Evolutionary conservation across 2,329 filamentous ascomycete genomes (phyloP), one percentile per base, ranked within the genome.

Genomic region (Sclerotinia borealis): DNA sequence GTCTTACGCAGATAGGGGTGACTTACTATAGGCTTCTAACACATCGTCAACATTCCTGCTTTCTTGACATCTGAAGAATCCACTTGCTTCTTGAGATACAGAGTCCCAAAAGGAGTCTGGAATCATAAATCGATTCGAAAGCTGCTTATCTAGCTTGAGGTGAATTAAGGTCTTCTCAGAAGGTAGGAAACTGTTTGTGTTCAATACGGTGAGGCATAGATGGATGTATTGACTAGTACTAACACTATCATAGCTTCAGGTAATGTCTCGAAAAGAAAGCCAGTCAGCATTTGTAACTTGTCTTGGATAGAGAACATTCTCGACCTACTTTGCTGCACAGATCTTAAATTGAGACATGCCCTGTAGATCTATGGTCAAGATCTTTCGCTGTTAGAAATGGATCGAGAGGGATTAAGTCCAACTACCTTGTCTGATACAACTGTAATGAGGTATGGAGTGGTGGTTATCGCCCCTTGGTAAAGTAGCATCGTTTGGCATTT

Each of bases 21-120:
- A 47, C 41, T 34, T 58, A 58, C 54, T 47, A 58, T 58, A 22
- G n/a, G 19, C 41, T 58, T 58, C 54, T 36, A 58, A 36, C 6
- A 15, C 15, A 36, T 58, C 54, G 22, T 47, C 41, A 13, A 47
- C 29, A 36, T 22, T 47, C 29, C 54, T n/a, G 15, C 19, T 25
- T 31, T 58, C 54, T 48, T 58, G 39, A 17, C 54, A 58, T 27
- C 25, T 36, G 19, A 58, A 58, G 29, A 47, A 58, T 17, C 54
- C 54, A 25, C 54, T 58, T 58, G 54, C 41, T 58, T 58, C 54
- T 36, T 47, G 54, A 36, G 27, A 47, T 48, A 47, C 27, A 25
- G 29, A 37, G 6, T 41, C 34, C 54, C 54, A 58, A 34, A 58
- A 58, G 41, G 54, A 45, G 22, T 47, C 19, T 15, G 54, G 54